Base-by-base conservation (phyloP, 805 yeast genomes). In the Zygotorulaspora sp. region DNA sequence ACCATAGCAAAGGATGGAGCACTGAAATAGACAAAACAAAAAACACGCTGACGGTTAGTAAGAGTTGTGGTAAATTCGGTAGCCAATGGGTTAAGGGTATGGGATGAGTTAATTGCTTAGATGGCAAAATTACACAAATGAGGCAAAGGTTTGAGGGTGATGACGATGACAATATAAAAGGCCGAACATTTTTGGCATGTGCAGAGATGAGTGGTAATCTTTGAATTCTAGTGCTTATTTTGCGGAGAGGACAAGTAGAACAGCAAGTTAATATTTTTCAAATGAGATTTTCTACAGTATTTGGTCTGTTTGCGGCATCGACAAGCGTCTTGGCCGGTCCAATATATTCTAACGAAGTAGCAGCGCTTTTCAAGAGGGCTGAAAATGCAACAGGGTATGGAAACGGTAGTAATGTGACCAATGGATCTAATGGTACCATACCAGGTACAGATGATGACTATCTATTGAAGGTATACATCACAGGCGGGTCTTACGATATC, bases 401-500 rank as follows among this genome's bases (percentile, higher is more conserved):
- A 19, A 35, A 35, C 34, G 18, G 41, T 23, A 40, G 38, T 14
- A 44, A 42, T 31, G 28, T 27, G 27, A 32, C 44, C 26, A 31
- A 36, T 31, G 31, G 15, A 16, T 20, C 36, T n/a, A 34, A 29
- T 14, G 28, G 35, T 8, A 15, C 28, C 17, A 10, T 33, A 6
- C 34, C 38, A n/a, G n/a, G n/a, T n/a, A 30, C 38, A 18, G 15
- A 10, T 1, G 14, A 12, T 6, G 24, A 16, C 12, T 17, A n/a
- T 12, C 33, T 38, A 32, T 32, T 46, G 32, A 43, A 43, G 27
- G 52, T 53, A 6, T 41, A 48, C 29, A 39, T 52, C 25, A 46
- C 55, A 5, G 55, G 55, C 23, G 56, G 59, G 19, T 3, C 49
- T 45, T 17, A 41, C 46, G 30, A 30, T 52, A n/a, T 26, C 17